Percentiles rank a stretch among this genome's conserved stretches.
These are phyloP conservation scores for Pisolithus thermaeus DNA, from an alignment of 1,284 basidiomycete genomes.

Conservation along the genomic window DNA sequence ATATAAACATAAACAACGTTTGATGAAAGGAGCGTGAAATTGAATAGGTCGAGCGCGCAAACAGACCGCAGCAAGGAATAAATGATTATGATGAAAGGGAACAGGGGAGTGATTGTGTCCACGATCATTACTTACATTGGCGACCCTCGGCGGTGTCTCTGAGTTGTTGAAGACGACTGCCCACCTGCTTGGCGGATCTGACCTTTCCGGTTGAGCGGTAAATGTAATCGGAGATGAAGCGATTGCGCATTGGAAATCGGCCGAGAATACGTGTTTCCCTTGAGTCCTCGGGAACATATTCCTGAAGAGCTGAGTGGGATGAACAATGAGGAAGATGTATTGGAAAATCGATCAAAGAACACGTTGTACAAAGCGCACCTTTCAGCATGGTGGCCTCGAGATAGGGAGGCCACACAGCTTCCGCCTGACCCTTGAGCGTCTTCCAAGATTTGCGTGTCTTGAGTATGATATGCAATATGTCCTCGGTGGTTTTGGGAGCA, in stretches of 20 bases:
- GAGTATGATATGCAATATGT: conserved; percentile 60
- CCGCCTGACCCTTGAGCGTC: conserved; percentile 56
- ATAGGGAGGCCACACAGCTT: conserved; percentile 70
- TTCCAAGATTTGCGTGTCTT: conserved; percentile 70
- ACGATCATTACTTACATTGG: conserved; percentile 41
- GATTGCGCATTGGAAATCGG: conserved; percentile 67
- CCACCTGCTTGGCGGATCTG: conserved; percentile 67
- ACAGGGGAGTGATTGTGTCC: background rate
- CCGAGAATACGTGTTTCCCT: conserved; percentile 64
- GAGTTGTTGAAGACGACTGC: conserved; percentile 66
- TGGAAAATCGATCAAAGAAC: background rate
- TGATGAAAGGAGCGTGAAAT: conserved; percentile 17
- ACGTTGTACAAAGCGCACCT: conserved; percentile 37
- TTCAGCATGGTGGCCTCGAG: conserved; percentile 71
- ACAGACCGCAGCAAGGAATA: conserved; percentile 12
- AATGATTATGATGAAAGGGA: background rate
- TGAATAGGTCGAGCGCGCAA: conserved; percentile 15
- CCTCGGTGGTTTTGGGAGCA: conserved; percentile 23
- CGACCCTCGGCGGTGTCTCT: conserved; percentile 63
- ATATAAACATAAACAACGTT: conserved; percentile 25
- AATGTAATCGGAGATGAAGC: conserved; percentile 69
- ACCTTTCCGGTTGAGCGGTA: conserved; percentile 54
- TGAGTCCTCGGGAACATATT: conserved; percentile 63
- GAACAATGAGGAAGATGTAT: conserved; percentile 16
- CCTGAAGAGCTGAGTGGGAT: conserved; percentile 37